These are phyloP conservation scores for Ceratocystis lukuohia DNA, from an alignment of 2,329 filamentous ascomycete genomes.

Conservation along the genomic window DNA sequence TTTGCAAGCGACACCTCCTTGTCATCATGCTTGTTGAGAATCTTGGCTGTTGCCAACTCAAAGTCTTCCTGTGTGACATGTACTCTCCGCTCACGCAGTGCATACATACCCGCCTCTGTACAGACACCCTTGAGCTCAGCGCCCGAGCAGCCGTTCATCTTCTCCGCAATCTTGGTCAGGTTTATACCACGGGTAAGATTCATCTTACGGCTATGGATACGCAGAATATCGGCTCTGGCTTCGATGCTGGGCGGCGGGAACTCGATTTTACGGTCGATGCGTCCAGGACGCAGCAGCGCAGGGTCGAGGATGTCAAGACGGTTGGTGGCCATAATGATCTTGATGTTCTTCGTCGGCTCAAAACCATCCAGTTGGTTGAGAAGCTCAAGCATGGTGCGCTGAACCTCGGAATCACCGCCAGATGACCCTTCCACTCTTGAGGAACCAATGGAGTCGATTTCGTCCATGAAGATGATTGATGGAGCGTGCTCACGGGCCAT, in stretches of 20 bases:
- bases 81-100: constrained; percentile 82
- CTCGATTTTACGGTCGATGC: constrained; percentile 97
- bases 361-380: constrained; percentile 98
- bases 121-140: constrained; percentile 98
- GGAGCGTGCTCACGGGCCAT: constrained; percentile 98
- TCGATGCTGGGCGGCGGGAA: constrained; percentile 95
- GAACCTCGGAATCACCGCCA: constrained; percentile 92
- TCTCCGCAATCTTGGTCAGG: constrained; percentile 95
- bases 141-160: constrained; percentile 98
- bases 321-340: constrained; percentile 99
- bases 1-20: constrained; percentile 88
- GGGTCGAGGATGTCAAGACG: constrained; percentile 94
- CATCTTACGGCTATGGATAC: constrained; percentile 97
- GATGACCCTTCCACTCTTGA: constrained; percentile 92
- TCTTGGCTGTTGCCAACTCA: constrained; percentile 95
- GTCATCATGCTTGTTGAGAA: constrained; percentile 98
- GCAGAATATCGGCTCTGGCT: constrained; percentile 89
- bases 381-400: constrained; percentile 95
- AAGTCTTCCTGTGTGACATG: constrained; percentile 99
- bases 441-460: constrained; percentile 97
- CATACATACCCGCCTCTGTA: constrained; percentile 97
- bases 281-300: constrained; percentile 83
- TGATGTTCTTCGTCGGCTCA: constrained; percentile 99
- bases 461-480: constrained; percentile 99
- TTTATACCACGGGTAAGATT: constrained; percentile 96